These are phyloP conservation scores for Candida nonsorbophila DNA, from an alignment of 805 yeast genomes.

Conservation along the genomic window DNA sequence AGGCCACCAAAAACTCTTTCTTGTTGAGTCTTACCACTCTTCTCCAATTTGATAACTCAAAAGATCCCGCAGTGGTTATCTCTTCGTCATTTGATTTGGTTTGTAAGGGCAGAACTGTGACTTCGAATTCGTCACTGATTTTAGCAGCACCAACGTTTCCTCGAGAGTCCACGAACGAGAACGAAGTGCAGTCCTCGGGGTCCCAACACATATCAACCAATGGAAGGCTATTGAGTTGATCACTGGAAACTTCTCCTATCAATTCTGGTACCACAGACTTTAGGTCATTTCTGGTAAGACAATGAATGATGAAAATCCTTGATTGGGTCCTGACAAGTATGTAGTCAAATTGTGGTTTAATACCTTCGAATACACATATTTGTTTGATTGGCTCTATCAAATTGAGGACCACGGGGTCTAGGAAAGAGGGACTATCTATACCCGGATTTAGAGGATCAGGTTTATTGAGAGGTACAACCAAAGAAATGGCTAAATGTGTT, in stretches of 20 bases:
- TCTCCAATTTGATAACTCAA: conserved; percentile 54
- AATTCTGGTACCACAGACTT: conserved; percentile 4
- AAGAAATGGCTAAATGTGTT: no score
- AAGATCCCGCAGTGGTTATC: conserved; percentile 1
- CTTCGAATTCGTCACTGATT: conserved; percentile 6
- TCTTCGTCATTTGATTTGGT: conserved; percentile 2
- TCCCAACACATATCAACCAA: conserved; percentile 44
- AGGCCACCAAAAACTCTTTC: conserved; percentile 23
- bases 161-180: conserved; percentile 44
- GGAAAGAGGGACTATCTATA: no score
- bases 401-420: no score
- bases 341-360: no score
- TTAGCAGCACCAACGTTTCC: conserved; percentile 49
- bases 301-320: conserved; percentile 26
- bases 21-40: conserved; percentile 41
- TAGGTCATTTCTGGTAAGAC: conserved; percentile 10
- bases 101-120: no score
- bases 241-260: conserved; percentile 3
- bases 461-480: no score
- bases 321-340: conserved; percentile 34
- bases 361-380: no score
- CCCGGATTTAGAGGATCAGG: no score
- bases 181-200: conserved; percentile 32
- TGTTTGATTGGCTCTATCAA: no score
- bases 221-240: conserved; percentile 9